Conservation (phyloP, 1,139 yeast species). For the Suhomyces anneliseae region DNA sequence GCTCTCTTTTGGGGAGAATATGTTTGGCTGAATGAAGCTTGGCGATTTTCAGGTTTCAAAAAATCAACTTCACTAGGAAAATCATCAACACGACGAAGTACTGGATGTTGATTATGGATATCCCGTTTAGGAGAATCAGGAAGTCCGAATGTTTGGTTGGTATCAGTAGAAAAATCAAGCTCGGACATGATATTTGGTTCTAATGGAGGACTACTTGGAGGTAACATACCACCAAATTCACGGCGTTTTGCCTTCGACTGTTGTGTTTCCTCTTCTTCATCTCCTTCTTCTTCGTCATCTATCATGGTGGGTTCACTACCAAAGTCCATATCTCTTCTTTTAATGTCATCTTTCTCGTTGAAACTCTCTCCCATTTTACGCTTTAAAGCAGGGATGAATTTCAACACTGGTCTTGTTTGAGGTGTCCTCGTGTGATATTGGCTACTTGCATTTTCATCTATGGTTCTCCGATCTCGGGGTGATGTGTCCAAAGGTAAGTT, state of each 20-base stretch:
- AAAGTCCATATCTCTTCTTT: constrained; percentile 31
- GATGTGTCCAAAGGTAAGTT: constrained; percentile 32
- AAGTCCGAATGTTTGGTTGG: constrained; percentile 18
- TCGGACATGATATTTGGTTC: constrained; percentile 28
- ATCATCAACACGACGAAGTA: not conserved
- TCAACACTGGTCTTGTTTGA: constrained; percentile 20
- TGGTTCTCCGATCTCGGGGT: constrained; percentile 34
- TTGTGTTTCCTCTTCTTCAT: constrained; percentile 10
- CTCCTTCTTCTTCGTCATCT: constrained; percentile 20
- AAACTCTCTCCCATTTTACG: constrained; percentile 49
- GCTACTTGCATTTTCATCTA: constrained; percentile 43
- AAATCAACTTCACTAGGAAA: constrained; percentile 13
- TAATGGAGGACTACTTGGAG: constrained; percentile 40
- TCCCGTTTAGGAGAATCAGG: constrained; percentile 29
- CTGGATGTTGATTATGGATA: constrained; percentile 2
- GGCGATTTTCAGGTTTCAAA: constrained; percentile 6
- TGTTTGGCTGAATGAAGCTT: constrained; percentile 5
- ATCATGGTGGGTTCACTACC: constrained; percentile 19
- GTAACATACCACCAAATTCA: constrained; percentile 9
- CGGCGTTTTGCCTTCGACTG: not conserved
- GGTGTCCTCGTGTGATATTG: constrained; percentile 33
- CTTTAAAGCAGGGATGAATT: constrained; percentile 37
- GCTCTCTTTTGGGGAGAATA: constrained; percentile 11
- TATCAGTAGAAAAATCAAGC: constrained; percentile 25
- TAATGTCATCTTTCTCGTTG: constrained; percentile 46